Conservation (phyloP, 306 rosid species). For the Begonia loranthoides region DNA sequence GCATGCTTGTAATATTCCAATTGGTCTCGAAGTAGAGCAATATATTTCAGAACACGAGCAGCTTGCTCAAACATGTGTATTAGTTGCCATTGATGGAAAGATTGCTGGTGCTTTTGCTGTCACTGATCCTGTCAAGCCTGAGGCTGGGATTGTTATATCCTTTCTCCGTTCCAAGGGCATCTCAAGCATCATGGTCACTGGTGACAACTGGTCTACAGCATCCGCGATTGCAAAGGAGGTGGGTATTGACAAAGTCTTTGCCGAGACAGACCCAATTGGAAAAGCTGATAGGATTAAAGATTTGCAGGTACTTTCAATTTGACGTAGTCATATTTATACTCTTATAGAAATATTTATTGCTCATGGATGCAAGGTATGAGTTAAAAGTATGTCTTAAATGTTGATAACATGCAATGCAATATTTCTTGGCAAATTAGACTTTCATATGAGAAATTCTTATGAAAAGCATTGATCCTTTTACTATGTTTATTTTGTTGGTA, state of each 20-base stretch:
- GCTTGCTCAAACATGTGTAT: conserved; percentile 57
- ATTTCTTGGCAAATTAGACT: too few species aligned
- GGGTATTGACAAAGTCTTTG: conserved; percentile 56
- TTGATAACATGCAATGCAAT: too few species aligned
- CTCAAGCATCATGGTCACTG: conserved; percentile 69
- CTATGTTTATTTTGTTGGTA: not conserved
- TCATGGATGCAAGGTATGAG: not conserved
- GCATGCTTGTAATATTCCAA: conserved; percentile 33
- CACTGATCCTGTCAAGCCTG: conserved; percentile 82
- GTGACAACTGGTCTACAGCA: conserved; percentile 79
- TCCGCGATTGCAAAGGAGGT: conserved; percentile 59
- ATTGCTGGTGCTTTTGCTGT: conserved; percentile 73
- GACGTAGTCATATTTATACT: not conserved
- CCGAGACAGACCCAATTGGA: conserved; percentile 63
- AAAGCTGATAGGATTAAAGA: conserved; percentile 80
- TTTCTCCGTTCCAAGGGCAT: conserved; percentile 67
- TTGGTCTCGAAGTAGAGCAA: conserved; percentile 36
- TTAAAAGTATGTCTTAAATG: too few species aligned
- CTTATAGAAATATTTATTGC: not conserved
- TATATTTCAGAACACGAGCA: conserved; percentile 51
- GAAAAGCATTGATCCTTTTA: not conserved
- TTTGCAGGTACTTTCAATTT: conserved; percentile 36
- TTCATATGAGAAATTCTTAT: not conserved
- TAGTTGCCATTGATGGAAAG: conserved; percentile 68
- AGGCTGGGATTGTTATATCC: conserved; percentile 48